A percentile compares a stretch with the other conserved stretches of the same genome.
Conservation (phyloP, 352 stramenopile genomes). For the Phytophthora ohioensis region DNA sequence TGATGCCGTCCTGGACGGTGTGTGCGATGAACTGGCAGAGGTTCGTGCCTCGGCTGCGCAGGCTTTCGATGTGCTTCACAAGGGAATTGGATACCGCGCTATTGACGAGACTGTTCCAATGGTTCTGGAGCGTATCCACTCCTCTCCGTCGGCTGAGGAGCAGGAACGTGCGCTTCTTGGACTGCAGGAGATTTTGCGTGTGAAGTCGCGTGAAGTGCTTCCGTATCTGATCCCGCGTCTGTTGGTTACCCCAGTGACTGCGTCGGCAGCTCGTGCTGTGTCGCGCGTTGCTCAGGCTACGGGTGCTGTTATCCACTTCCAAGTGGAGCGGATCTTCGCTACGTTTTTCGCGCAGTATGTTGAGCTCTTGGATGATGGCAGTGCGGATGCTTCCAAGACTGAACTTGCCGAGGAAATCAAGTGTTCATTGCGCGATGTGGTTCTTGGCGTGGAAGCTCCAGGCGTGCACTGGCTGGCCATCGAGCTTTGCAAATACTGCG, state of each 20-base stretch:
- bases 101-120: slow-evolving; percentile 98
- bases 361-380: slow-evolving; percentile 40
- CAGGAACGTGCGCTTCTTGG: slow-evolving; percentile 94
- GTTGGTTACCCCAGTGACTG: slow-evolving; percentile 92
- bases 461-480: slow-evolving; percentile 96
- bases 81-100: slow-evolving; percentile 94
- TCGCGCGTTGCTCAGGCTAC: slow-evolving; percentile 95
- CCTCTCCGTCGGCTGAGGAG: slow-evolving; percentile 49
- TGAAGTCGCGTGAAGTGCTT: slow-evolving; percentile 97
- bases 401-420: slow-evolving; percentile 76
- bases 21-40: slow-evolving; percentile 94
- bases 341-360: slow-evolving; percentile 83
- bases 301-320: slow-evolving; percentile 94
- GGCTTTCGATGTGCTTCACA: slow-evolving; percentile 98
- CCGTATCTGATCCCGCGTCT: slow-evolving; percentile 97
- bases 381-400: slow-evolving; percentile 33
- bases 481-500: slow-evolving; percentile 95
- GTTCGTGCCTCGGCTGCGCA: slow-evolving; percentile 94
- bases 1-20: slow-evolving; percentile 96
- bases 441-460: slow-evolving; percentile 87
- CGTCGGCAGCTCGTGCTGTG: slow-evolving; percentile 91
- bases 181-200: slow-evolving; percentile 97
- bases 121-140: slow-evolving; percentile 95
- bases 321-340: slow-evolving; percentile 96
- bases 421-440: slow-evolving; percentile 70